Evolutionary conservation across 139 green algal species (phyloP).

Genomic region (Micromonas pusilla): DNA sequence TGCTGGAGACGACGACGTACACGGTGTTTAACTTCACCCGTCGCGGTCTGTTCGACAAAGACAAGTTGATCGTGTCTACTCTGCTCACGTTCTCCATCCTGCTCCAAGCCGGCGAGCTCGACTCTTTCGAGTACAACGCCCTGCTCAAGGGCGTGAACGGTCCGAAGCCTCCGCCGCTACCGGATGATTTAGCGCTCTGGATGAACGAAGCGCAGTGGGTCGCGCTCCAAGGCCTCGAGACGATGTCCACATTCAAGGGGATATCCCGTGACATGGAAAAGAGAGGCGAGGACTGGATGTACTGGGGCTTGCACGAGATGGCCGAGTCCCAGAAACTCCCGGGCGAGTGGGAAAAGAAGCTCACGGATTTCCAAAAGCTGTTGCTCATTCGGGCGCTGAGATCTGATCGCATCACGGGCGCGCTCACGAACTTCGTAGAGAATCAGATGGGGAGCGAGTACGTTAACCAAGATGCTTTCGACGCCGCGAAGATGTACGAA

Average conservation of each 20-base stretch:
- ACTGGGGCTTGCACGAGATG: constrained; percentile 61
- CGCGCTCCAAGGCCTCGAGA: constrained; percentile 58
- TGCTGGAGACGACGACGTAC: constrained; percentile 71
- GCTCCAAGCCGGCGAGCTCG: constrained; percentile 46
- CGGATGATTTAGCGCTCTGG: constrained; percentile 70
- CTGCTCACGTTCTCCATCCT: constrained; percentile 61
- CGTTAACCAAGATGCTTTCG: constrained; percentile 68
- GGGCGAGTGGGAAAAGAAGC: constrained; percentile 61
- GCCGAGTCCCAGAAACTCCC: constrained; percentile 43
- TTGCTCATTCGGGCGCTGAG: constrained; percentile 63
- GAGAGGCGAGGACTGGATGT: constrained; percentile 66
- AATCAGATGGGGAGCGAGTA: constrained; percentile 51
- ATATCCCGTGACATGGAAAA: constrained; percentile 80
- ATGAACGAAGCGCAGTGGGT: constrained; percentile 74
- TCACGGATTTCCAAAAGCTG: constrained; percentile 65
- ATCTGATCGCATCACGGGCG: constrained; percentile 72
- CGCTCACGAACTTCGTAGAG: constrained; percentile 56
- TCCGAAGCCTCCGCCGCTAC: constrained; percentile 55
- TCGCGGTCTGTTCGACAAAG: constrained; percentile 73
- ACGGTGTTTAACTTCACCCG: constrained; percentile 80
- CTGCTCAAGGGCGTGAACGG: constrained; percentile 59
- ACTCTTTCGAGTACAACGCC: constrained; percentile 60
- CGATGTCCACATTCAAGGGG: constrained; percentile 47
- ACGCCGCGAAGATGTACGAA: constrained; percentile 52
- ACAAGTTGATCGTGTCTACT: constrained; percentile 77